A percentile compares a stretch with the other conserved stretches of the same genome.
Evolutionary conservation across 2,329 filamentous ascomycete genomes (phyloP).

Genomic region (Curvularia eragrostidis): DNA sequence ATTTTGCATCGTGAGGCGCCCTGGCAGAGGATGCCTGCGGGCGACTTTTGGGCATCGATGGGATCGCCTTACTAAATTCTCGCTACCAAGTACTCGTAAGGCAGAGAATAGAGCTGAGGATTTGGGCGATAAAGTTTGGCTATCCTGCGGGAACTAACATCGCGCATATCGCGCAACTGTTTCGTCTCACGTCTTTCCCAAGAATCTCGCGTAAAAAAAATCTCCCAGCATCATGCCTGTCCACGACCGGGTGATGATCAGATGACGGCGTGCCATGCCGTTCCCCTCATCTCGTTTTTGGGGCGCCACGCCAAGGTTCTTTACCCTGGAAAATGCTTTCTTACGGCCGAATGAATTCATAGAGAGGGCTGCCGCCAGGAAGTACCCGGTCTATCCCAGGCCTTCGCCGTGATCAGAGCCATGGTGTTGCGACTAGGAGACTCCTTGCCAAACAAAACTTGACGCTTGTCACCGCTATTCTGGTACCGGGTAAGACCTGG

Average conservation of each 20-base stretch:
- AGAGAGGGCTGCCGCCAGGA: background rate
- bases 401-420: background rate
- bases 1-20: conserved; percentile 7
- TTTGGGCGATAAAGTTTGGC: conserved; percentile 11
- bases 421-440: conserved; percentile 3
- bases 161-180: conserved; percentile 20
- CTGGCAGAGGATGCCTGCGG: conserved; percentile 1
- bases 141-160: conserved; percentile 15
- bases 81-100: conserved; percentile 9
- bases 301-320: conserved; percentile 1
- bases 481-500: conserved; percentile 8
- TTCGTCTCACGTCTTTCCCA: conserved; percentile 10
- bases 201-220: conserved; percentile 13
- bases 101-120: conserved; percentile 10
- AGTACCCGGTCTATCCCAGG: conserved; percentile 1
- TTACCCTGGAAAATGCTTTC: conserved; percentile 6
- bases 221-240: conserved; percentile 25
- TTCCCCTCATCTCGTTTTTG: conserved; percentile 11
- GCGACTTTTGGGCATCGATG: background rate
- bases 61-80: conserved; percentile 13
- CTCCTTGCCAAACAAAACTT: conserved; percentile 9
- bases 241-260: conserved; percentile 13
- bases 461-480: conserved; percentile 4
- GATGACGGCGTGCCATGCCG: conserved; percentile 12
- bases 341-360: background rate